Conservation (phyloP, 2,329 filamentous ascomycete species). For the Nemania sp. region DNA sequence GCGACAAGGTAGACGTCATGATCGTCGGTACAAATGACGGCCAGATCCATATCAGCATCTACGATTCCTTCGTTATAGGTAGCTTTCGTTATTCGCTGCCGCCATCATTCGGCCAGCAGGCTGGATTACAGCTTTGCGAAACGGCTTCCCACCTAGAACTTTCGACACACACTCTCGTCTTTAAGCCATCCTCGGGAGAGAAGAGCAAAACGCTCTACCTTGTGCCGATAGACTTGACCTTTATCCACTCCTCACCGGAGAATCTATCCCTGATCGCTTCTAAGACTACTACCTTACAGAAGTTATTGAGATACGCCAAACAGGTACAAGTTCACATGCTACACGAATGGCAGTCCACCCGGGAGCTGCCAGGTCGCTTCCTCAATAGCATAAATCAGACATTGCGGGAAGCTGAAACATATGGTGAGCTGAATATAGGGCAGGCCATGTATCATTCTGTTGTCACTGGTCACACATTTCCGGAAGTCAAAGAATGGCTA, state of each 20-base stretch:
- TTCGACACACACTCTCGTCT: conserved; percentile 75
- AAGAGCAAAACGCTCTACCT: conserved; percentile 55
- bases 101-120: conserved; percentile 31
- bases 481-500: conserved; percentile 81
- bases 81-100: conserved; percentile 57
- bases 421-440: conserved; percentile 64
- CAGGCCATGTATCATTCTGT: conserved; percentile 82
- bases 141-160: conserved; percentile 74
- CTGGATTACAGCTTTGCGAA: conserved; percentile 47
- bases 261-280: conserved; percentile 83
- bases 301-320: conserved; percentile 80
- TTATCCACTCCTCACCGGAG: conserved; percentile 75
- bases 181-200: conserved; percentile 49
- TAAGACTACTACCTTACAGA: conserved; percentile 85
- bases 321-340: conserved; percentile 80
- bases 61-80: conserved; percentile 82
- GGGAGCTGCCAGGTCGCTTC: conserved; percentile 78
- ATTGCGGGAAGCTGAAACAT: conserved; percentile 62
- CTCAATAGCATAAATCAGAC: conserved; percentile 77
- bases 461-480: conserved; percentile 78
- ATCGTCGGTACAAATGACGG: conserved; percentile 73
- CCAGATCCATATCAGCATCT: conserved; percentile 75
- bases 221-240: conserved; percentile 81
- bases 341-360: conserved; percentile 79
- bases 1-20: conserved; percentile 78